These are phyloP conservation scores for Picea sitchensis DNA, from an alignment of 75 land plant species.

Conservation along the genomic window DNA sequence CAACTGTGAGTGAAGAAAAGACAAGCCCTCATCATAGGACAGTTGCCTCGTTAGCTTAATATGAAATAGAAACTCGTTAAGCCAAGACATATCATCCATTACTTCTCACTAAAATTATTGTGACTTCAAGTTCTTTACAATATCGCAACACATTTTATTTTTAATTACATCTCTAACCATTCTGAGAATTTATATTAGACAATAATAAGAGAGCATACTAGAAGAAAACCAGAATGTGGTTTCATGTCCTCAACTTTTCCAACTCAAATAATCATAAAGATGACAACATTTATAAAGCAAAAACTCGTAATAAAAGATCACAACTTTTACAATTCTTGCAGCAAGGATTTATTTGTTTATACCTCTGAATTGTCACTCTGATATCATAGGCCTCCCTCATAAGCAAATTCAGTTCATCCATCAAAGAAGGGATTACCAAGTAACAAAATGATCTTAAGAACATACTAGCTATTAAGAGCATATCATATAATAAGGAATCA, in stretches of 20 bases:
- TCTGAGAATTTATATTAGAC: too few species aligned
- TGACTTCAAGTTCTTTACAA: too few species aligned
- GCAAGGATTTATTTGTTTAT: neutral
- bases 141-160: too few species aligned
- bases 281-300: neutral
- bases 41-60: too few species aligned
- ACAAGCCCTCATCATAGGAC: too few species aligned
- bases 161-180: too few species aligned
- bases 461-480: neutral
- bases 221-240: neutral
- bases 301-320: neutral
- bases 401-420: neutral
- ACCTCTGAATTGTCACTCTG: neutral
- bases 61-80: too few species aligned
- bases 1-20: too few species aligned
- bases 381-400: neutral
- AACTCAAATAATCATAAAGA: neutral
- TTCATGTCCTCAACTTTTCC: neutral
- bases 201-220: neutral
- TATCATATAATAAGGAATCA: neutral
- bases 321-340: neutral
- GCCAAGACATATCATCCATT: too few species aligned
- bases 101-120: too few species aligned
- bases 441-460: neutral
- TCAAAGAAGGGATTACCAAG: neutral